phyloP scores from a whole-genome alignment of 495 filamentous ascomycete species.

The Aspergillus hancockii region DNA sequence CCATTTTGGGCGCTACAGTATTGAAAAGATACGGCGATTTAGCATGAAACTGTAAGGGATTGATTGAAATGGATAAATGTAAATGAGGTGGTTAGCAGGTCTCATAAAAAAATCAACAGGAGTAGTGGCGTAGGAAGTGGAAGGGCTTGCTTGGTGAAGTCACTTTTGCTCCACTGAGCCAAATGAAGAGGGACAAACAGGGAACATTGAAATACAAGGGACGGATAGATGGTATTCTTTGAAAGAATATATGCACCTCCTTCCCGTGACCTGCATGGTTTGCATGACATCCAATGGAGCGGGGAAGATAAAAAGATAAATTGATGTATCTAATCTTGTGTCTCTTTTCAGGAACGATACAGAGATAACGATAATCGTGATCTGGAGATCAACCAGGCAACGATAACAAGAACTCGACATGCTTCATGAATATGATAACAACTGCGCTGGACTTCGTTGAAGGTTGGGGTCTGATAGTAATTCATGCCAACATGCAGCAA shows the following conservation, averaged over 20 bases:
- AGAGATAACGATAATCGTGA: neutral
- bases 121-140: neutral
- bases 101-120: neutral
- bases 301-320: neutral
- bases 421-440: neutral
- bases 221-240: neutral
- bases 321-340: neutral
- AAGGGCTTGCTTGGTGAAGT: slow-evolving; percentile 1
- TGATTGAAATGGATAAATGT: neutral
- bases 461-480: neutral
- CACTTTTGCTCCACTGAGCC: slow-evolving; percentile 1
- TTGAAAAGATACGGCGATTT: neutral
- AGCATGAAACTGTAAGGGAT: slow-evolving; percentile 1
- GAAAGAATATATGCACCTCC: neutral
- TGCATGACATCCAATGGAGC: neutral
- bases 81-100: neutral
- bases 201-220: neutral
- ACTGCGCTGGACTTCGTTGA: neutral
- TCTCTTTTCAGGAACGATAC: neutral
- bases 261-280: neutral
- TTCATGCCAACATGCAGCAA: too few species aligned
- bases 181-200: neutral
- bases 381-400: neutral
- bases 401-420: neutral
- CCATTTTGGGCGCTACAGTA: slow-evolving; percentile 12